Conservation (phyloP, 2,329 filamentous ascomycete genomes). For the Rhynchosporium secalis region DNA sequence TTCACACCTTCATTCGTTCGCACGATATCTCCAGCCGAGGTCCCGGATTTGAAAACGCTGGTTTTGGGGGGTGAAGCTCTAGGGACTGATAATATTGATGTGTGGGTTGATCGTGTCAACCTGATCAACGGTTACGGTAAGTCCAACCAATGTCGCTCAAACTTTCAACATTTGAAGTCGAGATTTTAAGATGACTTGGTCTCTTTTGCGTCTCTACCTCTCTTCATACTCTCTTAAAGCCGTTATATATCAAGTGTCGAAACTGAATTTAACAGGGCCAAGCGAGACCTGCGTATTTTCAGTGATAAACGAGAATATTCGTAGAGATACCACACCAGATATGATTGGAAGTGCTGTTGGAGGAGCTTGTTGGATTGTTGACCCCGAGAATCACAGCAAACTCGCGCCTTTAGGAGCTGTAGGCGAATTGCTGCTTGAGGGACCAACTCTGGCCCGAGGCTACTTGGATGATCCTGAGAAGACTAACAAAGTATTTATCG, state of each 20-base stretch:
- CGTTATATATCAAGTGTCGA: background rate
- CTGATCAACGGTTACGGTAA: slow-evolving; percentile 44
- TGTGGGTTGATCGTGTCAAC: slow-evolving; percentile 41
- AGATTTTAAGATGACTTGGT: background rate
- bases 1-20: slow-evolving; percentile 35
- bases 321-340: slow-evolving; percentile 1
- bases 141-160: background rate
- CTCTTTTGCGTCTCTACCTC: background rate
- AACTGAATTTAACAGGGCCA: background rate
- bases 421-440: slow-evolving; percentile 37
- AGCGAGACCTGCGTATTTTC: slow-evolving; percentile 8
- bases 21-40: slow-evolving; percentile 25
- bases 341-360: slow-evolving; percentile 17
- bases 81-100: slow-evolving; percentile 41
- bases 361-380: slow-evolving; percentile 41
- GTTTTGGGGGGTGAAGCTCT: slow-evolving; percentile 36
- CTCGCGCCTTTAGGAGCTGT: slow-evolving; percentile 27
- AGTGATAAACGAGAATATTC: slow-evolving; percentile 4
- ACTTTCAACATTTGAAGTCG: background rate
- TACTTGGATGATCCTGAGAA: slow-evolving; percentile 53
- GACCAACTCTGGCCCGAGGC: slow-evolving; percentile 58
- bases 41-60: slow-evolving; percentile 31
- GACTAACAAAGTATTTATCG: slow-evolving; percentile 19
- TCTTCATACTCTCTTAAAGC: background rate
- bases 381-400: slow-evolving; percentile 23